A percentile compares a stretch with the other conserved stretches of the same genome.
These are phyloP conservation scores for Dactylellina sp. DNA, from an alignment of 2,329 filamentous ascomycete genomes.

Conservation along the genomic window DNA sequence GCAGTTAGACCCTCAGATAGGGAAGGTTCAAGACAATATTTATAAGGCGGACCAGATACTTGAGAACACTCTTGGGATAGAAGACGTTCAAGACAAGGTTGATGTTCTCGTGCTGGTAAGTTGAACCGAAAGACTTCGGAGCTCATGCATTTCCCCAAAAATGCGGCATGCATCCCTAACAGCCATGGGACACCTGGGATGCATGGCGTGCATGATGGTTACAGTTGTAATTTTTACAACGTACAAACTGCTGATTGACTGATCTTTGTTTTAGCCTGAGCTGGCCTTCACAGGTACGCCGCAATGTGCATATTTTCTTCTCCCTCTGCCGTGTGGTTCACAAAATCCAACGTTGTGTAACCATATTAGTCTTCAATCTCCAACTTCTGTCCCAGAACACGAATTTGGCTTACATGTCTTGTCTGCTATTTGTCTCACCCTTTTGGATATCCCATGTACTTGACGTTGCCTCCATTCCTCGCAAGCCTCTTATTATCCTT, in stretches of 20 bases:
- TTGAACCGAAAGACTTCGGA: constrained; percentile 68
- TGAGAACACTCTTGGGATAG: constrained; percentile 66
- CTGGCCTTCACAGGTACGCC: constrained; percentile 54
- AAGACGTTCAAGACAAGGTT: constrained; percentile 72
- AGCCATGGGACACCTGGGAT: constrained; percentile 20
- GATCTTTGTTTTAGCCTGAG: constrained; percentile 55
- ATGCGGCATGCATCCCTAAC: constrained; percentile 41
- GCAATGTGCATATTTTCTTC: constrained; percentile 13
- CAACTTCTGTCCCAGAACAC: constrained; percentile 25
- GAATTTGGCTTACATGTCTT: constrained; percentile 29
- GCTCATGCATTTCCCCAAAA: constrained; percentile 7
- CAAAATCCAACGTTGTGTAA: constrained; percentile 44
- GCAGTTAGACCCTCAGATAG: constrained; percentile 78
- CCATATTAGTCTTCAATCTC: constrained; percentile 29
- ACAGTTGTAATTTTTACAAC: constrained; percentile 17
- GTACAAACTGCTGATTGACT: constrained; percentile 24
- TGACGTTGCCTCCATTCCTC: too few species aligned
- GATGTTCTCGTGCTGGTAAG: constrained; percentile 83
- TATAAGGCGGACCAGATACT: constrained; percentile 75
- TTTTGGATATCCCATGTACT: constrained; percentile 5
- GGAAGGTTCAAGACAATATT: constrained; percentile 77
- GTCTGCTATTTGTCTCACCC: constrained; percentile 23
- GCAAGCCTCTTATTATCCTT: neutral
- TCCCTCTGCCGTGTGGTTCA: constrained; percentile 28
- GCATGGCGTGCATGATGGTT: constrained; percentile 14